phyloP scores from a whole-genome alignment of 345 rosid species.

The Corchorus olitorius region DNA sequence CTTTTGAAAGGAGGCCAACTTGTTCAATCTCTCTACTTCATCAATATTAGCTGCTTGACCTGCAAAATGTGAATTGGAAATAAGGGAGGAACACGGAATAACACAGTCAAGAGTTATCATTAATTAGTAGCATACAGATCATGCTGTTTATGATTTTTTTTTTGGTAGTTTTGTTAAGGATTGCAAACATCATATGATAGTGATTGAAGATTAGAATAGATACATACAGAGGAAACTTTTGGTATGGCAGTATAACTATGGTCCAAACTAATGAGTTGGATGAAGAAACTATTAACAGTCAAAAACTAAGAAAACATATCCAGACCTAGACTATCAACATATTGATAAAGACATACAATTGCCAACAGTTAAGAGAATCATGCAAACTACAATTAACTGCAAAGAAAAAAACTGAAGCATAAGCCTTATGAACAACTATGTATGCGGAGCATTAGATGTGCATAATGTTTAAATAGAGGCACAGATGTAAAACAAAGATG shows the following conservation, averaged over 20 bases:
- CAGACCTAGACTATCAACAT: not conserved
- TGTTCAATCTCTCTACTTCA: conserved; percentile 59
- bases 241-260: not conserved
- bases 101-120: not conserved
- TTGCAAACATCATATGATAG: not conserved
- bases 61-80: conserved; percentile 14
- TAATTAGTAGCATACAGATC: not conserved
- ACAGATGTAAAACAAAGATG: not conserved
- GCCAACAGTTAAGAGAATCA: conserved; percentile 61
- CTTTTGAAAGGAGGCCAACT: conserved; percentile 81
- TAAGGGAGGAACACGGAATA: not conserved
- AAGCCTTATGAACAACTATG: conserved; percentile 7
- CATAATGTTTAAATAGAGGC: not conserved
- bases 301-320: no score
- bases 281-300: no score
- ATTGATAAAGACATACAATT: conserved; percentile 31
- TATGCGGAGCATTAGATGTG: conserved; percentile 11
- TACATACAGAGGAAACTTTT: not conserved
- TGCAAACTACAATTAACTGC: conserved; percentile 15
- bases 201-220: no score
- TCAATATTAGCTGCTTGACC: conserved; percentile 28
- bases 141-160: not conserved
- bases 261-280: no score
- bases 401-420: conserved; percentile 15
- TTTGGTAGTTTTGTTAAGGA: not conserved